A percentile compares a stretch with the other conserved stretches of the same genome.
Evolutionary conservation across 2,329 filamentous ascomycete species (phyloP).

Genomic region (Exophiala mesophila): DNA sequence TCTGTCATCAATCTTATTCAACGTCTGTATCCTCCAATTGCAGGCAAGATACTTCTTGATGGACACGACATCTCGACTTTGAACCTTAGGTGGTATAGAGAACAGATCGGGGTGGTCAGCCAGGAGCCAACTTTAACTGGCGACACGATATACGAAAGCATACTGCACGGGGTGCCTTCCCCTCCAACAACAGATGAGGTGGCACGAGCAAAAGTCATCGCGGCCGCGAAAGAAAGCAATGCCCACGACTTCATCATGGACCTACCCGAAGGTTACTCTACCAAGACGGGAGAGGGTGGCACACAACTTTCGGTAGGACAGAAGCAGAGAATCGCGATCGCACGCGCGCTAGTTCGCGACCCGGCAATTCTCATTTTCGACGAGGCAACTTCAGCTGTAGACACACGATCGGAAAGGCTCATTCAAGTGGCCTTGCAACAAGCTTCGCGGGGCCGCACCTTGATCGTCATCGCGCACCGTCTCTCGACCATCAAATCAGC

Average conservation of each 20-base stretch:
- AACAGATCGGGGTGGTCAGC: conserved; percentile 86
- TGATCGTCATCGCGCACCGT: conserved; percentile 92
- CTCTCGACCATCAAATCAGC: conserved; percentile 90
- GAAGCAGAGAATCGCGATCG: conserved; percentile 94
- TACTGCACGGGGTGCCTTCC: conserved; percentile 84
- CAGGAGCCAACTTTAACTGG: conserved; percentile 90
- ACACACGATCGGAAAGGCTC: conserved; percentile 90
- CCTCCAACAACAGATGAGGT: too few relatives aligned
- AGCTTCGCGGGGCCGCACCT: conserved; percentile 80
- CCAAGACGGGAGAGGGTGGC: conserved; percentile 90
- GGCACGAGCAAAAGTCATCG: conserved; percentile 63
- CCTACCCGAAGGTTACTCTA: conserved; percentile 85
- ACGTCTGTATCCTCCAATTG: conserved; percentile 83
- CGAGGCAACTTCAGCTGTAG: conserved; percentile 88
- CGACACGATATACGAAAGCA: conserved; percentile 84
- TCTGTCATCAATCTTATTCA: conserved; percentile 88
- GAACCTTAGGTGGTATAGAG: conserved; percentile 85
- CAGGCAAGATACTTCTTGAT: conserved; percentile 74
- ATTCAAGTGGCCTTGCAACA: conserved; percentile 89
- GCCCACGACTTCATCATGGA: conserved; percentile 83
- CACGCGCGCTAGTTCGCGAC: conserved; percentile 84
- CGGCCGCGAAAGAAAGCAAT: conserved; percentile 85
- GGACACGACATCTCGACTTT: conserved; percentile 75
- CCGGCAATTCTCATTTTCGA: conserved; percentile 90
- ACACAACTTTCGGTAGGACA: conserved; percentile 91